Conservation (phyloP, 1,284 basidiomycete genomes). For the Tranzscheliella williamsii region DNA sequence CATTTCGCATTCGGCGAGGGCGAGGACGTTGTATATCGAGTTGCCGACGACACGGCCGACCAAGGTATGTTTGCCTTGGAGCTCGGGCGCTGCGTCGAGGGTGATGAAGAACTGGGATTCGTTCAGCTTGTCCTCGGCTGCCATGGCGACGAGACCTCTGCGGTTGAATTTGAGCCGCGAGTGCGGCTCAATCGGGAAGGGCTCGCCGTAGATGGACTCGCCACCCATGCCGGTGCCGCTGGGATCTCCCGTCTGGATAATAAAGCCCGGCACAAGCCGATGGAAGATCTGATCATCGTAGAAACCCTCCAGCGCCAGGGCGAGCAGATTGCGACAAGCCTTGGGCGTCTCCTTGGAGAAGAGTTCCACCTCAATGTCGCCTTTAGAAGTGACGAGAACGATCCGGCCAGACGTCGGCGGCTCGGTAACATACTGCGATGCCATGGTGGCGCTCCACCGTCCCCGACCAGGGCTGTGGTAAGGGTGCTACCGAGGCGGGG, state of each 20-base stretch:
- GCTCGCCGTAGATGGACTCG: slow-evolving; percentile 66
- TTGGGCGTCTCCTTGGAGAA: slow-evolving; percentile 96
- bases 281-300: slow-evolving; percentile 95
- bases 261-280: slow-evolving; percentile 81
- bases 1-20: slow-evolving; percentile 78
- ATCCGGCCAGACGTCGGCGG: slow-evolving; percentile 79
- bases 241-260: slow-evolving; percentile 92
- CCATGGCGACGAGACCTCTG: slow-evolving; percentile 90
- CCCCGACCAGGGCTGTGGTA: too few species aligned
- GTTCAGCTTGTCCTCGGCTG: slow-evolving; percentile 67
- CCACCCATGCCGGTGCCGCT: slow-evolving; percentile 89
- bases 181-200: slow-evolving; percentile 91
- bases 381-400: slow-evolving; percentile 81
- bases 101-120: slow-evolving; percentile 62
- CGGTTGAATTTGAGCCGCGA: slow-evolving; percentile 79
- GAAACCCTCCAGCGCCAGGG: slow-evolving; percentile 89
- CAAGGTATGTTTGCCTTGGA: slow-evolving; percentile 56
- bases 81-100: slow-evolving; percentile 55
- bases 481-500: too few species aligned
- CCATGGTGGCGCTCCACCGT: slow-evolving; percentile 4
- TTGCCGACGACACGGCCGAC: slow-evolving; percentile 49
- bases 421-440: slow-evolving; percentile 51
- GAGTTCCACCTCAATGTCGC: slow-evolving; percentile 71
- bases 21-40: slow-evolving; percentile 62
- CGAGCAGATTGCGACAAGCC: slow-evolving; percentile 88